Evolutionary conservation across 768 basidiomycete species (phyloP).

Genomic region (Tephrocybe sp.): DNA sequence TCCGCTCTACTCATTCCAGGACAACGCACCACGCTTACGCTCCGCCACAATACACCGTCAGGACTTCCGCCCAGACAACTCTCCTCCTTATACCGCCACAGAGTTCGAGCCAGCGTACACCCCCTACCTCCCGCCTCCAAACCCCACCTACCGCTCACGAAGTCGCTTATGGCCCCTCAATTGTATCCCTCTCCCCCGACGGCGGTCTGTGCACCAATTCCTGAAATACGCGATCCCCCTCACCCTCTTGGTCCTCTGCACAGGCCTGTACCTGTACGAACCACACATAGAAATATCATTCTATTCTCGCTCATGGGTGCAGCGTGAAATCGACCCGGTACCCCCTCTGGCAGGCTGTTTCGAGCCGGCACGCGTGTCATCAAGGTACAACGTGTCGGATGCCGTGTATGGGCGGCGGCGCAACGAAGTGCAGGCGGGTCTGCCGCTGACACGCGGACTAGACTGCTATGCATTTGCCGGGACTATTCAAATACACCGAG

Average conservation of each 20-base stretch:
- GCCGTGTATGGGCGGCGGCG: slow-evolving; percentile 62
- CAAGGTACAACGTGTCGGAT: slow-evolving; percentile 66
- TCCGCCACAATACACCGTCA: slow-evolving; percentile 21
- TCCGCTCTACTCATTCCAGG: slow-evolving; percentile 44
- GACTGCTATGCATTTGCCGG: slow-evolving; percentile 94
- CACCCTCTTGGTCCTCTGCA: slow-evolving; percentile 37
- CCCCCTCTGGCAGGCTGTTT: slow-evolving; percentile 76
- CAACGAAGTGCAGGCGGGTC: slow-evolving; percentile 78
- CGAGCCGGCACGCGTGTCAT: slow-evolving; percentile 54
- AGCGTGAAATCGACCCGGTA: slow-evolving; percentile 65
- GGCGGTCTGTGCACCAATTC: slow-evolving; percentile 32
- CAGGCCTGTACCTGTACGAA: slow-evolving; percentile 66
- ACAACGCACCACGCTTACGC: slow-evolving; percentile 31
- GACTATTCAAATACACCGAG: slow-evolving; percentile 52
- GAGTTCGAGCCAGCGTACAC: slow-evolving; percentile 18
- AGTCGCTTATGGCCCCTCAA: slow-evolving; percentile 17
- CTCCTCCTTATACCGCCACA: slow-evolving; percentile 23
- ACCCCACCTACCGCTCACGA: slow-evolving; percentile 27
- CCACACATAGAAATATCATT: slow-evolving; percentile 85
- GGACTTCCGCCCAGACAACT: slow-evolving; percentile 12
- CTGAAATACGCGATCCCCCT: slow-evolving; percentile 46
- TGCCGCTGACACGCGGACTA: slow-evolving; percentile 74
- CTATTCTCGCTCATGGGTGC: slow-evolving; percentile 76
- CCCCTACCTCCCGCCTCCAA: slow-evolving; percentile 20
- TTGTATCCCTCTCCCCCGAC: slow-evolving; percentile 27